phyloP scores from a whole-genome alignment of 164 flowering plant species.

The Tetrastigma voinierianum region DNA sequence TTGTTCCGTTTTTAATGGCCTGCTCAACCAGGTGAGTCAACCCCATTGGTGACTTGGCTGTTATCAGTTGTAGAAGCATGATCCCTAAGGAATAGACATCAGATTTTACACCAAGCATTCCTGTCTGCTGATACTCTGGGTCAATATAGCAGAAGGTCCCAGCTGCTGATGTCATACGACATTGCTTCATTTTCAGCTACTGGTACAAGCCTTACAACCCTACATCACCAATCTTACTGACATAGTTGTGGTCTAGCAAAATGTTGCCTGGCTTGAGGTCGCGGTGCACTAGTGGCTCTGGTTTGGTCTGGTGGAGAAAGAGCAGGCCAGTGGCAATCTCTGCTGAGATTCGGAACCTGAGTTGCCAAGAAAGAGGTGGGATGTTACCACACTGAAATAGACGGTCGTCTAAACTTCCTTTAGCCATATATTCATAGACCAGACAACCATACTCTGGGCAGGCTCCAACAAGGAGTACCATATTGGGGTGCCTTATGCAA shows the following conservation, averaged over 20 bases:
- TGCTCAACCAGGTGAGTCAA: constrained; percentile 39
- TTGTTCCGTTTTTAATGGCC: constrained; percentile 37
- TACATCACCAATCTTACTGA: constrained; percentile 57
- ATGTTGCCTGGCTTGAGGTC: constrained; percentile 71
- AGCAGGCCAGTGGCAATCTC: constrained; percentile 63
- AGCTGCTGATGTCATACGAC: constrained; percentile 52
- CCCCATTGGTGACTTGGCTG: constrained; percentile 53
- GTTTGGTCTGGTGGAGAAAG: constrained; percentile 63
- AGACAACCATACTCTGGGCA: constrained; percentile 62
- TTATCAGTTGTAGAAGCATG: constrained; percentile 50
- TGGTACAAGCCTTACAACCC: constrained; percentile 63
- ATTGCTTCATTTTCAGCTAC: constrained; percentile 49
- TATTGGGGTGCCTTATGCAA: constrained; percentile 63
- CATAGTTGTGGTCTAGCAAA: constrained; percentile 53
- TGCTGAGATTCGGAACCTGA: constrained; percentile 51
- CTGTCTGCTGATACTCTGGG: constrained; percentile 69
- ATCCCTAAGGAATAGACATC: constrained; percentile 64
- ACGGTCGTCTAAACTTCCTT: constrained; percentile 65
- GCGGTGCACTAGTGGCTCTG: constrained; percentile 68
- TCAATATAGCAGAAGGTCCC: constrained; percentile 74
- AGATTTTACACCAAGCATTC: constrained; percentile 60
- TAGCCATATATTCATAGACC: constrained; percentile 63
- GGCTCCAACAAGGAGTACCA: constrained; percentile 68
- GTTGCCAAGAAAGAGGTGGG: constrained; percentile 46
- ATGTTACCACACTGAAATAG: constrained; percentile 38